Conservation (phyloP, 129 eudicot genomes). For the Glebionis coronaria region DNA sequence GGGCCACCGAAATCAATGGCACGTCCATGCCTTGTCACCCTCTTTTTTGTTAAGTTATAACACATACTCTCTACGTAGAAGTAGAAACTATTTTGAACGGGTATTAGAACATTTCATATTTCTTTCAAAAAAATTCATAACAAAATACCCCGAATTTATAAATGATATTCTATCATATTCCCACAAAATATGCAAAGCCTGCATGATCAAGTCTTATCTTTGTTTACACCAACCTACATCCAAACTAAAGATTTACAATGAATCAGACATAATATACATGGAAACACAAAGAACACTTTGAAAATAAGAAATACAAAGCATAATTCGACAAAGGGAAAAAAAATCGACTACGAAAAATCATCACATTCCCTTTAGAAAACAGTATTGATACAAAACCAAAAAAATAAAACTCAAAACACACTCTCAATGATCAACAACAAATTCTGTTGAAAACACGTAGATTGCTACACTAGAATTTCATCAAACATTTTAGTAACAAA, state of each 20-base stretch:
- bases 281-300: neutral
- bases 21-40: too few species aligned
- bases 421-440: constrained; percentile 1
- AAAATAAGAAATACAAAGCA: neutral
- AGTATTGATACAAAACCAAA: constrained; percentile 18
- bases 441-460: neutral
- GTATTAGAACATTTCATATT: too few species aligned
- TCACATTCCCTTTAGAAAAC: constrained; percentile 13
- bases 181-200: neutral
- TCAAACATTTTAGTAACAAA: neutral
- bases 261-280: neutral
- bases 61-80: neutral
- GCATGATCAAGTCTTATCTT: neutral
- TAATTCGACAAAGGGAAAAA: neutral
- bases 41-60: neutral
- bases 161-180: neutral
- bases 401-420: constrained; percentile 23
- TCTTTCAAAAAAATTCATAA: too few species aligned
- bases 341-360: constrained; percentile 1
- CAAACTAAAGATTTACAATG: too few species aligned
- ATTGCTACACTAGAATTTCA: constrained; percentile 10
- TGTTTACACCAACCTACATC: too few species aligned
- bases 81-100: too few species aligned
- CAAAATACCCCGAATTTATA: too few species aligned
- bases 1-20: too few species aligned